A percentile compares a stretch with the other conserved stretches of the same genome.
Conservation (phyloP, 1,284 basidiomycete genomes). For the Marasmius sp. region DNA sequence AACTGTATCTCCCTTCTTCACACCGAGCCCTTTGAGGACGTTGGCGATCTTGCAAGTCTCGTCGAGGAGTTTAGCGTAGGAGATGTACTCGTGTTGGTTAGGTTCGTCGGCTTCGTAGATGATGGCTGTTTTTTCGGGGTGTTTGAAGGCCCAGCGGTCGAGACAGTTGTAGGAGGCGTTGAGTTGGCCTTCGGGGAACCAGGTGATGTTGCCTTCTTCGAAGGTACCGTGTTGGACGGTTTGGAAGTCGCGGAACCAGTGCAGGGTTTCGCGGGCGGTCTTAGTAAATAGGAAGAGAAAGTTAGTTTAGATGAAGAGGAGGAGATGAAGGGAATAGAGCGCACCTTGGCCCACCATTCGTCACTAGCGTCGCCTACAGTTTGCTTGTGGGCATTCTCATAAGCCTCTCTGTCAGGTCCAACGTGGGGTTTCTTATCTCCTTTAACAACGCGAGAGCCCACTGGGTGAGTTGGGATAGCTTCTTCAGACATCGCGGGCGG, state of each 20-base stretch:
- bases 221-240: constrained; percentile 88
- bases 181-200: constrained; percentile 91
- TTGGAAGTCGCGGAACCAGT: constrained; percentile 92
- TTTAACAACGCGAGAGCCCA: constrained; percentile 65
- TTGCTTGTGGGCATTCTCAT: constrained; percentile 65
- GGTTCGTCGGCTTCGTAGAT: constrained; percentile 99
- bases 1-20: constrained; percentile 96
- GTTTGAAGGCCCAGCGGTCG: constrained; percentile 91
- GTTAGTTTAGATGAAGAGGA: constrained; percentile 2
- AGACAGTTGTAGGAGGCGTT: constrained; percentile 98
- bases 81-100: constrained; percentile 74
- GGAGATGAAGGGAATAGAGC: constrained; percentile 21
- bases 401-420: constrained; percentile 74
- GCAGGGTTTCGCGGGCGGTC: constrained; percentile 78
- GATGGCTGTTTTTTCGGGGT: constrained; percentile 93
- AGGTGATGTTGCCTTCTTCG: constrained; percentile 85
- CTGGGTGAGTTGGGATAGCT: constrained; percentile 44
- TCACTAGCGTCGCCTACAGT: constrained; percentile 78
- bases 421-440: constrained; percentile 70
- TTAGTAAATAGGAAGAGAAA: constrained; percentile 37
- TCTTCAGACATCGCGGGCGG: constrained; percentile 19
- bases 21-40: constrained; percentile 86
- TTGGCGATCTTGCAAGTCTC: constrained; percentile 92
- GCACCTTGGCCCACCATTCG: constrained; percentile 85
- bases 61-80: constrained; percentile 84